These are phyloP conservation scores for Chaetomiaceae sp. DNA, from an alignment of 2,329 filamentous ascomycete genomes.

Conservation along the genomic window DNA sequence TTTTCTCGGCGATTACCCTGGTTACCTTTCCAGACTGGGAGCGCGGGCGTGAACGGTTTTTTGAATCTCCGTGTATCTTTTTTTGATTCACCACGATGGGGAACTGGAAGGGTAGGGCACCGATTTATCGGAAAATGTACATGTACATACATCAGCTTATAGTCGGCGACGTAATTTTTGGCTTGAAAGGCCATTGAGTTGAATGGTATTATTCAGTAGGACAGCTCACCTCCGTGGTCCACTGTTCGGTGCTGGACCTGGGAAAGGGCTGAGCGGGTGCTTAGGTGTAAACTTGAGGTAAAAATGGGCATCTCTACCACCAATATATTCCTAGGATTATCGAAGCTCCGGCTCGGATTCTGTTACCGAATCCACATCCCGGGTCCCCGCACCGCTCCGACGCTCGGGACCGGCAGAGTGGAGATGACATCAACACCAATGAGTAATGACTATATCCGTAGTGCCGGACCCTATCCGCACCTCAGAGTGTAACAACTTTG, in stretches of 20 bases:
- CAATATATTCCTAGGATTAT: not conserved
- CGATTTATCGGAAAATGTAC: too few relatives aligned
- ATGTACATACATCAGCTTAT: too few relatives aligned
- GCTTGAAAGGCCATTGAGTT: not conserved
- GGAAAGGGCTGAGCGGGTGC: too few relatives aligned
- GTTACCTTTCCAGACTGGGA: not conserved
- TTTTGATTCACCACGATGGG: not conserved
- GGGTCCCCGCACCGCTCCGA: conserved; percentile 12
- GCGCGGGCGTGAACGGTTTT: not conserved
- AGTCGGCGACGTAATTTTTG: not conserved
- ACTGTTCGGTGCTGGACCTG: too few relatives aligned
- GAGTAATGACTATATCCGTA: too few relatives aligned
- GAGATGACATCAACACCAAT: conserved; percentile 4
- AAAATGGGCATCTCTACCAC: too few relatives aligned
- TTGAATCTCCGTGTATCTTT: not conserved
- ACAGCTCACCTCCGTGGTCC: too few relatives aligned
- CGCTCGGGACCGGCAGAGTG: conserved; percentile 7
- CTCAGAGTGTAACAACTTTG: not conserved
- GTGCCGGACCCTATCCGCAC: not conserved
- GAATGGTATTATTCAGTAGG: too few relatives aligned
- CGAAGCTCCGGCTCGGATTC: not conserved
- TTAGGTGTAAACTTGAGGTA: too few relatives aligned
- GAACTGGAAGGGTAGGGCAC: not conserved
- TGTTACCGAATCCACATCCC: conserved; percentile 10
- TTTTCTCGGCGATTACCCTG: too few relatives aligned